Percentiles rank a stretch among this genome's conserved stretches.
Evolutionary conservation across 148 eudicot species (phyloP).

Genomic region (Euryodendron excelsum): DNA sequence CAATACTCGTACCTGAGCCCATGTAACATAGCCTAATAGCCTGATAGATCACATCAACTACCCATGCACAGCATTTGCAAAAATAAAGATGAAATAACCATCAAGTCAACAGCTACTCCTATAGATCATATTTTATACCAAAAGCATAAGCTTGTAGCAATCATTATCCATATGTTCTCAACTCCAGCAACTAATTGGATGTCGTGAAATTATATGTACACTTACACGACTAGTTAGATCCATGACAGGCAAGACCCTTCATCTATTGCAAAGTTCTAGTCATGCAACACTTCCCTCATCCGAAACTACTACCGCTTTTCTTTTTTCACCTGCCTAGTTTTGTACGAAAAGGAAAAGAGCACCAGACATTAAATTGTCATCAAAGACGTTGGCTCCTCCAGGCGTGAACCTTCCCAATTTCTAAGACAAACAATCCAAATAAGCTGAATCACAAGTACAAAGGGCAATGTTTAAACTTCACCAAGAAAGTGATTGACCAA

Average conservation of each 20-base stretch:
- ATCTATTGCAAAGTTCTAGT: too few species aligned
- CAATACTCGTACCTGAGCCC: too few species aligned
- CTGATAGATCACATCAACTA: background rate
- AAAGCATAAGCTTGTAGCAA: background rate
- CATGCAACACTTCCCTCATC: too few species aligned
- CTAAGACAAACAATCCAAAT: background rate
- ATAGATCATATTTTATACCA: too few species aligned
- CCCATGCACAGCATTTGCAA: background rate
- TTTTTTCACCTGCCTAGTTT: background rate
- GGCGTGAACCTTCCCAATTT: background rate
- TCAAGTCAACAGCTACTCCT: background rate
- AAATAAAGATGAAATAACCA: background rate
- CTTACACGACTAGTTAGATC: background rate
- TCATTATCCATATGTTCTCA: background rate
- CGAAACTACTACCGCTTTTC: too few species aligned
- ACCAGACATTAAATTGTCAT: background rate
- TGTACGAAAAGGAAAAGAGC: background rate
- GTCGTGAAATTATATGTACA: background rate
- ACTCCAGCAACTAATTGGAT: background rate
- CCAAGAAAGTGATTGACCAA: background rate
- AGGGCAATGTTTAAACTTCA: background rate
- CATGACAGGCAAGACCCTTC: background rate
- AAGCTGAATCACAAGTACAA: background rate
- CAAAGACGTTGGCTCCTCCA: background rate
- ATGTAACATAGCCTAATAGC: background rate